Conservation (phyloP, 441 rosid species). For the Adansonia grandidieri region DNA sequence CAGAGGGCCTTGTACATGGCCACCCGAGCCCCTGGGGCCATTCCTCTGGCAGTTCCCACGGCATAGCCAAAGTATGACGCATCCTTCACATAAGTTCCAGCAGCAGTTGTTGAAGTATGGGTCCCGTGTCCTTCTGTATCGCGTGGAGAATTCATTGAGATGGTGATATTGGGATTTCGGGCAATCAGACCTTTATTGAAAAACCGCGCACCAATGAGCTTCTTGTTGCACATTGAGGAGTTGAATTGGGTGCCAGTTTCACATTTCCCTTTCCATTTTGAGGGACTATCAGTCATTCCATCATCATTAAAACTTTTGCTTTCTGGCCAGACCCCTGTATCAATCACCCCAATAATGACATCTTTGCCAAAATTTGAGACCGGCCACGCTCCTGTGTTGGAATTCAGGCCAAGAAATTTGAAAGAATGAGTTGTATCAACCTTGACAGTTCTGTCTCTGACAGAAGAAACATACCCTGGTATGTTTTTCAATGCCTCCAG, state of each 20-base stretch:
- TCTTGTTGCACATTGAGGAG: slow-evolving; percentile 44
- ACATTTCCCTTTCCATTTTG: slow-evolving; percentile 48
- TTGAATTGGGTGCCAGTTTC: slow-evolving; percentile 42
- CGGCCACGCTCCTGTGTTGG: not conserved
- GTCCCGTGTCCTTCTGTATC: slow-evolving; percentile 45
- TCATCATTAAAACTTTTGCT: slow-evolving; percentile 36
- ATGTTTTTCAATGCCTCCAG: slow-evolving; percentile 43
- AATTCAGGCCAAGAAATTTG: slow-evolving; percentile 13
- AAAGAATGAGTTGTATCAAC: slow-evolving; percentile 33
- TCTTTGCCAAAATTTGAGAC: slow-evolving; percentile 1
- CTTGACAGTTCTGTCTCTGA: slow-evolving; percentile 46
- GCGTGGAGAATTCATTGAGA: slow-evolving; percentile 46
- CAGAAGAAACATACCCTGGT: slow-evolving; percentile 54
- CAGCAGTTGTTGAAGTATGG: slow-evolving; percentile 47
- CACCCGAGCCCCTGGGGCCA: slow-evolving; percentile 42
- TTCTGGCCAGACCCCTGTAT: slow-evolving; percentile 35
- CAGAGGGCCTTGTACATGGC: slow-evolving; percentile 47
- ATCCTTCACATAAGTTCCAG: slow-evolving; percentile 32
- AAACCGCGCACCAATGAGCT: slow-evolving; percentile 45
- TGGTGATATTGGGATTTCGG: slow-evolving; percentile 39
- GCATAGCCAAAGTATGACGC: slow-evolving; percentile 45
- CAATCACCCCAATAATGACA: slow-evolving; percentile 8
- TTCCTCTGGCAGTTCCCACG: slow-evolving; percentile 36
- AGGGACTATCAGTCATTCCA: slow-evolving; percentile 39
- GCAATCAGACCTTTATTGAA: slow-evolving; percentile 42